These are phyloP conservation scores for Fragaria nilgerrensis DNA, from an alignment of 306 rosid genomes.

Conservation along the genomic window DNA sequence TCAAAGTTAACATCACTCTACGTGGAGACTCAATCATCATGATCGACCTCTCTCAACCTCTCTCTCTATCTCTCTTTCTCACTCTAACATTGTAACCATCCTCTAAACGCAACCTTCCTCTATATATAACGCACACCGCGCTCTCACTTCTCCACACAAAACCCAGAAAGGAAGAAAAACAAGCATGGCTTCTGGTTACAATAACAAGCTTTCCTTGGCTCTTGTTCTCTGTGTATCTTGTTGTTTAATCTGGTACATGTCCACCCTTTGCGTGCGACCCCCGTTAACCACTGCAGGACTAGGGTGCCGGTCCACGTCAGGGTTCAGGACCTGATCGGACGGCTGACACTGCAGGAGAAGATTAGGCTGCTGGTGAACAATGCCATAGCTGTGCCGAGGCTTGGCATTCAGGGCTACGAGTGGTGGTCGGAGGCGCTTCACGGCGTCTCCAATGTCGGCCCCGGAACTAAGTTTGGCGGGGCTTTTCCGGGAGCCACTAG, in stretches of 20 bases:
- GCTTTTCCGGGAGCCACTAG: constrained; percentile 77
- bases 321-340: constrained; percentile 66
- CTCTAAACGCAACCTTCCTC: constrained; percentile 22
- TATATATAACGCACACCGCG: not conserved
- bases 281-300: constrained; percentile 41
- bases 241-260: constrained; percentile 17
- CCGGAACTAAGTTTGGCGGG: constrained; percentile 83
- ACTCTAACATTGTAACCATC: constrained; percentile 10
- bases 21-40: constrained; percentile 67
- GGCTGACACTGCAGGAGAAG: constrained; percentile 75
- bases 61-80: not conserved
- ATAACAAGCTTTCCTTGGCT: not conserved
- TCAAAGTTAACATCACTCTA: constrained; percentile 28
- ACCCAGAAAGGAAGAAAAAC: not conserved
- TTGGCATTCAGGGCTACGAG: constrained; percentile 78
- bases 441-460: constrained; percentile 93
- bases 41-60: not conserved
- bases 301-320: constrained; percentile 46
- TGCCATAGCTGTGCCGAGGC: constrained; percentile 64
- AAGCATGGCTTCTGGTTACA: not conserved
- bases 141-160: not conserved
- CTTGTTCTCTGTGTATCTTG: not conserved
- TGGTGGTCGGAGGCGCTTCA: constrained; percentile 90
- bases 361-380: constrained; percentile 74
- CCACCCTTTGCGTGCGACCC: constrained; percentile 86